phyloP scores from a whole-genome alignment of 108 stramenopile genomes.

The Pseudonitzschia multiseries region DNA sequence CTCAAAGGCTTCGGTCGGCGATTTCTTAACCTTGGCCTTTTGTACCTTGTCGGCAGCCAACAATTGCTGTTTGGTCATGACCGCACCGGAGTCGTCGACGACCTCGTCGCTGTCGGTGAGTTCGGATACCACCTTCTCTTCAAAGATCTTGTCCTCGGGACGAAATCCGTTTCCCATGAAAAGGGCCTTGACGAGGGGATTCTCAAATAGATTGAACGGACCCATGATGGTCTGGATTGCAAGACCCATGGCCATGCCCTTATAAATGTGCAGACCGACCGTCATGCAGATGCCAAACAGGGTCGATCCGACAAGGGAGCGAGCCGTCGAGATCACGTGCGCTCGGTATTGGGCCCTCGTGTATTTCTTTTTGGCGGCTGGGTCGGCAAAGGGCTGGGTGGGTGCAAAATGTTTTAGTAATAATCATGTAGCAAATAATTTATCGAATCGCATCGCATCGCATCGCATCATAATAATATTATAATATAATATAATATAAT shows the following conservation, averaged over 20 bases:
- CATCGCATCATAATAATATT: background rate
- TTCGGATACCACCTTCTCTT: slow-evolving; percentile 65
- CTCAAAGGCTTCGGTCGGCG: slow-evolving; percentile 53
- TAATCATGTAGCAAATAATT: background rate
- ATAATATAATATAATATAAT: background rate
- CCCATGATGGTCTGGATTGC: slow-evolving; percentile 88
- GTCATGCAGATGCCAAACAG: slow-evolving; percentile 83
- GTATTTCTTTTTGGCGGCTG: slow-evolving; percentile 71
- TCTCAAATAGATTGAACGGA: slow-evolving; percentile 78
- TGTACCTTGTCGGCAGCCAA: slow-evolving; percentile 20
- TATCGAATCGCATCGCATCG: background rate
- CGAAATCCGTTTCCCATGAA: slow-evolving; percentile 59
- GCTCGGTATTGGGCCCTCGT: slow-evolving; percentile 52
- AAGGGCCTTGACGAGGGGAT: slow-evolving; percentile 58
- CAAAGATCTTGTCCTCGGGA: slow-evolving; percentile 65
- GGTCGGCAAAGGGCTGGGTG: background rate
- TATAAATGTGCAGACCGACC: slow-evolving; percentile 80
- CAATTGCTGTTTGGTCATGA: slow-evolving; percentile 13
- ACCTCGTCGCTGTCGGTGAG: slow-evolving; percentile 64
- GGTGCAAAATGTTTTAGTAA: too few species aligned
- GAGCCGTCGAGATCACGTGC: slow-evolving; percentile 51
- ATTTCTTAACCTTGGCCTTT: slow-evolving; percentile 16
- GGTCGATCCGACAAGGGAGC: slow-evolving; percentile 62
- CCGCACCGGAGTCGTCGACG: slow-evolving; percentile 65
- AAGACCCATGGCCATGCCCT: slow-evolving; percentile 86